These are phyloP conservation scores for Adansonia grandidieri DNA, from an alignment of 441 rosid genomes.

Conservation along the genomic window DNA sequence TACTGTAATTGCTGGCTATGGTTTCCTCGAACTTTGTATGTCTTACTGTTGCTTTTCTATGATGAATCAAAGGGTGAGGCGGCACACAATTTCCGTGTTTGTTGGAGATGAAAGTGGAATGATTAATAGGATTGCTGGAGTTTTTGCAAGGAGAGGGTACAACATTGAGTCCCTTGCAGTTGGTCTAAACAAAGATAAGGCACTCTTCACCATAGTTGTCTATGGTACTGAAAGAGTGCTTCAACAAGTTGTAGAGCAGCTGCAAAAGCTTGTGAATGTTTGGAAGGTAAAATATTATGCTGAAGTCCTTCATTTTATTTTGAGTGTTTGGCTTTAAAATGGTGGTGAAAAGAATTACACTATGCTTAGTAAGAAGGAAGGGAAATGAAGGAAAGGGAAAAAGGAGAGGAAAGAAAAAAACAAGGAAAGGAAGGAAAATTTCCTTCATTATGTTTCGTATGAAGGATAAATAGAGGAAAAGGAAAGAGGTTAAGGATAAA, in stretches of 20 bases:
- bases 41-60: background rate
- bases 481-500: too few species aligned
- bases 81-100: conserved; percentile 71
- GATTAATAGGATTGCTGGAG: conserved; percentile 79
- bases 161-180: conserved; percentile 78
- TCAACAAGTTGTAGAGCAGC: conserved; percentile 71
- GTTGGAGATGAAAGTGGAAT: conserved; percentile 84
- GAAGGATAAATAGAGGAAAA: background rate
- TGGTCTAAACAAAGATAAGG: conserved; percentile 69
- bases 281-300: conserved; percentile 22
- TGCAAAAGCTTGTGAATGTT: conserved; percentile 73
- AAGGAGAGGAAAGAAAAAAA: too few species aligned
- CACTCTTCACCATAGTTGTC: conserved; percentile 70
- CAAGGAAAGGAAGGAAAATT: too few species aligned
- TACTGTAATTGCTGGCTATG: background rate
- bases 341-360: background rate
- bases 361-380: too few species aligned
- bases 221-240: conserved; percentile 68
- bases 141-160: conserved; percentile 74
- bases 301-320: background rate
- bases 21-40: background rate
- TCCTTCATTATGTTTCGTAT: too few species aligned
- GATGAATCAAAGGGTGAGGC: conserved; percentile 49
- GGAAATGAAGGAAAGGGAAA: too few species aligned
- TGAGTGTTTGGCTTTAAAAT: too few species aligned